Evolutionary conservation across 2,329 filamentous ascomycete genomes (phyloP), one percentile per base, ranked within the genome.

Genomic region (Colletotrichum orbiculare): DNA sequence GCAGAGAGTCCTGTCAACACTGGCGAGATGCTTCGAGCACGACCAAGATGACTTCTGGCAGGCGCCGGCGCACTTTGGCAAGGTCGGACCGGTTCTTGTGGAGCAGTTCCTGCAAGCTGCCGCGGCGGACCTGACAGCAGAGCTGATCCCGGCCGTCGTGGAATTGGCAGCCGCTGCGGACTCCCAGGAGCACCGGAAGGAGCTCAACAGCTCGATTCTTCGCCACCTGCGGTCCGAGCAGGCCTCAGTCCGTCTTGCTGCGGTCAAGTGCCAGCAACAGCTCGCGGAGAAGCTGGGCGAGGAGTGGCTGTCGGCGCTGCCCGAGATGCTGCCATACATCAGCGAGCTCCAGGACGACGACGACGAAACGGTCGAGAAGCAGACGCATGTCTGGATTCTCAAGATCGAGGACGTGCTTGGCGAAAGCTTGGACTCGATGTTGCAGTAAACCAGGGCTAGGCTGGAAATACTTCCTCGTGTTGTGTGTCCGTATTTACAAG

Each of bases 21-120:
- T 98, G 49, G 82, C 85, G 35, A 90, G 88, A 70, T 91, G 89
- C 71, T 97, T 98, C 73, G 86, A 91, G 77, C 89, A 97, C 75
- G 96, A 98, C 74, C 92, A 97, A 78, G 94, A 97, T 75, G 91
- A 94, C 77, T 98, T 97, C 82, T 98, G 94, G 94, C 94, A 97
- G 83, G 89, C 92, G 0, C 95, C 96, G 0, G 86, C 91, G 1
- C 94, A 97, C 79, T 97, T 97, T 73, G 83, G 84, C 62, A 87
- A 87, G 35, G 88, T 97, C 43, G 87, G 89, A 12, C 82, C 84
- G 0, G 87, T 91, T 3, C 83, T 98, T 37, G 84, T 93, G 67
- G 80, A 84, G 33, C 93, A 96, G 66, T 87, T 90, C 68, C 71
- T 81, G 45, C 78, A 82, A 69, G 87, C 82, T 49, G 75, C 76